These are phyloP conservation scores for Claviceps sp. DNA, from an alignment of 2,329 filamentous ascomycete species.

Conservation along the genomic window DNA sequence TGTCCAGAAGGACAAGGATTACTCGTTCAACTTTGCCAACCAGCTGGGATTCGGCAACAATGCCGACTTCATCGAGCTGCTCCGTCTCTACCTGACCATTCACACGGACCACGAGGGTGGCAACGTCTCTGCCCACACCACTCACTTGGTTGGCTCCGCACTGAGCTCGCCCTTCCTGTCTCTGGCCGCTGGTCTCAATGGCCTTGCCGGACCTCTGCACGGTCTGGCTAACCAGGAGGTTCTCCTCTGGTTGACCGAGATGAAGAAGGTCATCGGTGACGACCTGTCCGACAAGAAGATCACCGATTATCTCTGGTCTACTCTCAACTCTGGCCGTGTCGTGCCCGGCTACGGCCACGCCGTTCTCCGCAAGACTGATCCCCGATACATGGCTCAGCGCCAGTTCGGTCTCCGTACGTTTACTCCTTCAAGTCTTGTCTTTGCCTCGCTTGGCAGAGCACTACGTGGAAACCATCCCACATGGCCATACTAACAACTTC, in stretches of 20 bases:
- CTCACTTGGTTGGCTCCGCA: constrained; percentile 90
- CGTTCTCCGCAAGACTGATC: constrained; percentile 98
- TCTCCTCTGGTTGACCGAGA: constrained; percentile 96
- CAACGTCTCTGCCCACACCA: constrained; percentile 97
- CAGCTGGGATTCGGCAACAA: constrained; percentile 95
- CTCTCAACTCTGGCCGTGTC: constrained; percentile 88
- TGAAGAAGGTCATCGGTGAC: constrained; percentile 90
- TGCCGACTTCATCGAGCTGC: constrained; percentile 92
- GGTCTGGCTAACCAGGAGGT: constrained; percentile 99
- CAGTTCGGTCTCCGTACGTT: constrained; percentile 64
- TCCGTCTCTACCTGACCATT: constrained; percentile 98
- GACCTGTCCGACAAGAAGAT: constrained; percentile 94
- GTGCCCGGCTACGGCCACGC: constrained; percentile 98
- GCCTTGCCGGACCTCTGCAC: constrained; percentile 95
- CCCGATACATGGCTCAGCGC: constrained; percentile 96
- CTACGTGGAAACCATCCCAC: not conserved
- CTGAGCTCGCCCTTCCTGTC: constrained; percentile 97
- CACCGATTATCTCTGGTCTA: constrained; percentile 97
- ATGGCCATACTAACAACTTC: constrained; percentile 12
- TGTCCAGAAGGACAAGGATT: constrained; percentile 98
- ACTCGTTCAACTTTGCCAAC: constrained; percentile 98
- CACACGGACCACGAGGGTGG: constrained; percentile 99
- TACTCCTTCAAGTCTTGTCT: not conserved
- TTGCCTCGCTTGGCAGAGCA: not conserved
- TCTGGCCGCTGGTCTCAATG: constrained; percentile 90